Base-by-base conservation (phyloP, 73 alveolate genomes). In the Stentor coeruleus region DNA sequence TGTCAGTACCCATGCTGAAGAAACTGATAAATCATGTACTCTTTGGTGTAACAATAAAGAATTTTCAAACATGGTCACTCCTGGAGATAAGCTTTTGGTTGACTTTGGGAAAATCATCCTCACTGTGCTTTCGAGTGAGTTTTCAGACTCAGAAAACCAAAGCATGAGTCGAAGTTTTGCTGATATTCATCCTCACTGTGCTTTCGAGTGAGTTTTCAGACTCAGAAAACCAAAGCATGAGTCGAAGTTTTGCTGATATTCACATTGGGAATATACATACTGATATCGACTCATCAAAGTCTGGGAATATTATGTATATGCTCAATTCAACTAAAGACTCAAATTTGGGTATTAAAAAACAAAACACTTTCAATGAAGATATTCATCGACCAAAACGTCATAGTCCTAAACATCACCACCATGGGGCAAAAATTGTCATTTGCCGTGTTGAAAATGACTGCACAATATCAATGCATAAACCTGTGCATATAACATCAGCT, bases 51-150 rank as follows among this genome's bases (percentile, higher is more conserved):
- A 66, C 39, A 66, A 66, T 66, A 66, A 66, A 66, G 79, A 66
- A 2, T 66, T 66, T 40, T 15, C 42, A 14, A 26, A 20, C 39
- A 20, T 66, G 2, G 79, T 66, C 1, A 26, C n/a, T 40, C 79
- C 79, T 66, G 79, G 79, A 33, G 79, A 66, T 2, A 66, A 66
- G 39, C 79, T 66, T 66, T 66, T 66, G 33, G 37, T 66, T 20
- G 79, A 66, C 37, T 66, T 66, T 33, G 79, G 79, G 37, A 66
- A 66, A 33, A 66, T 66, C 0, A 2, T 66, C 33, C 33, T 66
- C 15, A 66, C 79, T 20, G 79, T 66, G 15, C 26, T 20, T 26
- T 20, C 79, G 26, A 2, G 33, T 28, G 37, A 20, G n/a, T n/a
- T n/a, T n/a, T n/a, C n/a, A n/a, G n/a, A n/a, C n/a, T n/a, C n/a